Conservation (phyloP, 139 green algal species). For the Medakamo hakoo region DNA sequence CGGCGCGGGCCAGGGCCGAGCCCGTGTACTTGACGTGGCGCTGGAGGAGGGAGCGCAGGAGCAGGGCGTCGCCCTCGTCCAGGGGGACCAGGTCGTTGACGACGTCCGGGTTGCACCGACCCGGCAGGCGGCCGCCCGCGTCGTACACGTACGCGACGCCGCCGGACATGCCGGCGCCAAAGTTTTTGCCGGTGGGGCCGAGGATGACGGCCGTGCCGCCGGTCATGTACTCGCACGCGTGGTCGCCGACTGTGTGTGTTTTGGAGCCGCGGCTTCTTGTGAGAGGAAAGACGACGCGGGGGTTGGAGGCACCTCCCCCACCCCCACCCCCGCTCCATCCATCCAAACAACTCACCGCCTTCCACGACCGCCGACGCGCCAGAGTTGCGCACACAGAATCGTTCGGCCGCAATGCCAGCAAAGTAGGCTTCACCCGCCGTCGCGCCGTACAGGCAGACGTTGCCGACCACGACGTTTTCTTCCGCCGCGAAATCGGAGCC, state of each 20-base stretch:
- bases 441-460: slow-evolving; percentile 87
- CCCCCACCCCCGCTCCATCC: no score
- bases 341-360: no score
- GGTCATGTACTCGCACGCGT: slow-evolving; percentile 96
- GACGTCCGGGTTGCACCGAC: slow-evolving; percentile 46
- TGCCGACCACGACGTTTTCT: slow-evolving; percentile 88
- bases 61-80: slow-evolving; percentile 23
- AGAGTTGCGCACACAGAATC: slow-evolving; percentile 75
- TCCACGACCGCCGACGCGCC: slow-evolving; percentile 81
- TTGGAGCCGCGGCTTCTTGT: no score
- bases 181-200: slow-evolving; percentile 79
- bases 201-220: slow-evolving; percentile 76
- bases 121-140: slow-evolving; percentile 35
- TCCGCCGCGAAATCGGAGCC: slow-evolving; percentile 45
- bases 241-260: slow-evolving; percentile 85
- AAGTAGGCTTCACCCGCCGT: slow-evolving; percentile 77
- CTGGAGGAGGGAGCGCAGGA: slow-evolving; percentile 59
- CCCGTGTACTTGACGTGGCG: slow-evolving; percentile 67
- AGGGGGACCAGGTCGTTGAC: slow-evolving; percentile 56
- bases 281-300: no score
- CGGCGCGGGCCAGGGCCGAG: slow-evolving; percentile 28
- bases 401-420: slow-evolving; percentile 73
- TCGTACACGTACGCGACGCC: slow-evolving; percentile 86
- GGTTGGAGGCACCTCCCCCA: no score
- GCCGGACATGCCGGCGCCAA: slow-evolving; percentile 86